Evolutionary conservation across 768 basidiomycete species (phyloP), one percentile per base, ranked within the genome.

Genomic region (Suillus clintonianus): DNA sequence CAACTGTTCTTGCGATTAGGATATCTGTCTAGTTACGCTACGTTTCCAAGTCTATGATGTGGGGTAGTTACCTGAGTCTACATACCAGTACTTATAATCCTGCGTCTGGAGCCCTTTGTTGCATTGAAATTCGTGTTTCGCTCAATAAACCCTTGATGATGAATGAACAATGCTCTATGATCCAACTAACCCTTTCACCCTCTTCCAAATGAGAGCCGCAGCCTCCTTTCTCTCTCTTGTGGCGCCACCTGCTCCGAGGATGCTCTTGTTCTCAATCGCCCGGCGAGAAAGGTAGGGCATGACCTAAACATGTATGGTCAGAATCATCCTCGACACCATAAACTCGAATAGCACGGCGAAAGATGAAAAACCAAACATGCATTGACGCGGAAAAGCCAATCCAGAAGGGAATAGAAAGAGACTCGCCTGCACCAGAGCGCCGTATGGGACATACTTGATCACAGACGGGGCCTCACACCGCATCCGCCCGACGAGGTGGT

Each of bases 211-310:
- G 4, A 58, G 54, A 34, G 60, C 64, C 2, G 74, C 74, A 14
- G 70, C 72, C 43, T 67, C 69, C 27, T 74, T 75, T 58, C 75
- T 72, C 66, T 77, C 76, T 42, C 69, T 67, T 19, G 77, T 75
- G 0, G 94, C 93, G 14, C 82, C 86, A 1, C 90, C 91, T 22
- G 84, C 80, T 17, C 89, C 91, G 32, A 98, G 84, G 2, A 97
- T 83, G 0, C 89, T 89, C 76, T 94, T 96, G 80, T 98, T 97
- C 86, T 97, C 95, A 51, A 95, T 88, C 1, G 95, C 95, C 17
- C 96, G 83, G 37, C 95, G 84, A 45, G 89, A 84, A 10, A 97
- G 84, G 74, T 97, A 98, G 0, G 96, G 95, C 87, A 97, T 89
- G 11, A 94, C 91, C 87, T 91, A 59, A 30, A 48, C 62, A 59